Evolutionary conservation across 164 flowering plant species (phyloP), one percentile per base, ranked within the genome.

Genomic region (Kingdonia uniflora): DNA sequence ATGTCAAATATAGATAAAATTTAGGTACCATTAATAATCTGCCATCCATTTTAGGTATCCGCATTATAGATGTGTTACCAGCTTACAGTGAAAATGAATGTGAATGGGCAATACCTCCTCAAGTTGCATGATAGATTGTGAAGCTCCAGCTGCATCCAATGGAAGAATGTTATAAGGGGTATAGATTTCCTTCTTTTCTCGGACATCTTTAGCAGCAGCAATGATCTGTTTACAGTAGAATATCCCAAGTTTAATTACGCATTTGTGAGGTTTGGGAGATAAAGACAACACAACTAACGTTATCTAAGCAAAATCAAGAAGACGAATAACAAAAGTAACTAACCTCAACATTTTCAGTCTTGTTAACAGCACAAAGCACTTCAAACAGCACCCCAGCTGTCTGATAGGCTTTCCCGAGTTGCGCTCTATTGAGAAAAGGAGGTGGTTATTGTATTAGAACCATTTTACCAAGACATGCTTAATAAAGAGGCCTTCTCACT

Each of bases 321-420:
- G 14, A 14, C 52, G n/a, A 23, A 55, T 24, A 19, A 37, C 17
- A 11, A 49, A 39, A 38, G 14, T 23, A 11, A 71, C 74, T 51
- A 52, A 84, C 99, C 96, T 94, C 95, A 38, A 80, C 95, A 72
- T 88, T 80, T 54, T 92, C 97, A 38, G 89, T 78, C 76, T 86
- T 81, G 58, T 86, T 94, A 55, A 94, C 99, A 0, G 99, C 97
- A 54, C 95, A 84, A 17, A 94, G 92, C 44, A 94, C 99, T 76
- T 94, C 99, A 73, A 89, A 89, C 52, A 94, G 90, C 43, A 94
- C 97, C 39, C 92, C 96, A 14, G 99, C 99, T 17, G 95, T 80
- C 64, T 89, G 96, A 67, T 94, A 94, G 17, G 97, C 97, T 66
- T 94, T 94, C 2, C 77, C 90, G 37, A 94, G 84, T 61, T 94